Conservation (phyloP, 108 stramenopile genomes). For the Pseudonitzschia delicatissima region DNA sequence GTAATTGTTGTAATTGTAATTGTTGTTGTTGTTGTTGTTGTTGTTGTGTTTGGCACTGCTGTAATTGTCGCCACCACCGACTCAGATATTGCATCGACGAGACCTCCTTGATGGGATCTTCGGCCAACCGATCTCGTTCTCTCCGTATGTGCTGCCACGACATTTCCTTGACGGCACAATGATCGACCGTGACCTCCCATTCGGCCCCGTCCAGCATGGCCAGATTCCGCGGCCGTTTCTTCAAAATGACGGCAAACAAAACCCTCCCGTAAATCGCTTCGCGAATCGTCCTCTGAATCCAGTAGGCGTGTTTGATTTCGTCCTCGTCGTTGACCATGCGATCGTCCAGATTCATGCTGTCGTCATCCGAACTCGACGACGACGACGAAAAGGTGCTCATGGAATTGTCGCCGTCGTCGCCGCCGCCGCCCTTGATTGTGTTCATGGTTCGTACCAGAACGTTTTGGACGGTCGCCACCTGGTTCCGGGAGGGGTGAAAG, state of each 20-base stretch:
- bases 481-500: conserved; percentile 43
- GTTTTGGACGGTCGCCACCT: conserved; percentile 64
- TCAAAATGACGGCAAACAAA: conserved; percentile 65
- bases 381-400: conserved; percentile 15
- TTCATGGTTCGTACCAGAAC: conserved; percentile 59
- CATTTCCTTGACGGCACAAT: conserved; percentile 85
- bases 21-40: conserved; percentile 22
- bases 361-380: conserved; percentile 11
- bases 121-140: conserved; percentile 61
- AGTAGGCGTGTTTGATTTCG: conserved; percentile 44
- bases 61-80: conserved; percentile 30
- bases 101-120: conserved; percentile 86
- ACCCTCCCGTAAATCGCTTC: conserved; percentile 84
- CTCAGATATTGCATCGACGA: conserved; percentile 80
- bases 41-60: conserved; percentile 20
- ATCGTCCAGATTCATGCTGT: conserved; percentile 39
- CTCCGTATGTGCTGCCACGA: conserved; percentile 68
- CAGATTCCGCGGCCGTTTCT: conserved; percentile 22
- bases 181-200: conserved; percentile 75
- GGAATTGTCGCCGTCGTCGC: conserved; percentile 26
- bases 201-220: conserved; percentile 44
- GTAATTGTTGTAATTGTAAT: neutral
- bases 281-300: conserved; percentile 76
- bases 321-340: neutral
- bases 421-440: neutral